Evolutionary conservation across 2,329 filamentous ascomycete species (phyloP).

Genomic region (Trichoderma sp.): DNA sequence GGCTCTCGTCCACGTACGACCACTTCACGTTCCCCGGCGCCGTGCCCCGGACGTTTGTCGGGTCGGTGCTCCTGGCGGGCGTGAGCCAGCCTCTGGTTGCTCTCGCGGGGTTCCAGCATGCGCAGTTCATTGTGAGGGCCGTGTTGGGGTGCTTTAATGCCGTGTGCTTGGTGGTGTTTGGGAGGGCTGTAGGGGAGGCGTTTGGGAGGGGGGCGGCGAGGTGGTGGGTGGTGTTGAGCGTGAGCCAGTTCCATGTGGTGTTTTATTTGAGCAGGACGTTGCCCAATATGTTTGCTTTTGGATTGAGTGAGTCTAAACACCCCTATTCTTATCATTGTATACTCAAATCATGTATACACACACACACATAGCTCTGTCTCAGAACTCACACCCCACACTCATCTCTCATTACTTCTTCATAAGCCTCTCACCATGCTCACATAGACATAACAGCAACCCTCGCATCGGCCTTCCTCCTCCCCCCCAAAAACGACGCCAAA

Average conservation of each 20-base stretch:
- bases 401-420: neutral
- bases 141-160: slow-evolving; percentile 77
- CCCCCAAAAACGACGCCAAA: slow-evolving; percentile 32
- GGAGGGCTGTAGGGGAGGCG: slow-evolving; percentile 57
- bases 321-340: neutral
- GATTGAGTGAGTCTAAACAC: slow-evolving; percentile 61
- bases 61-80: slow-evolving; percentile 71
- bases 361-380: neutral
- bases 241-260: slow-evolving; percentile 85
- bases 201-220: slow-evolving; percentile 67
- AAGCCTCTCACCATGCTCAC: neutral
- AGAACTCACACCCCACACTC: no score
- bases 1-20: slow-evolving; percentile 69
- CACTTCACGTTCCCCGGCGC: slow-evolving; percentile 88
- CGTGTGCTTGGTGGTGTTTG: slow-evolving; percentile 63
- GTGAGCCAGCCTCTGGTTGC: slow-evolving; percentile 64
- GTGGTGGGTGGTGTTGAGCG: slow-evolving; percentile 79
- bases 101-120: slow-evolving; percentile 53
- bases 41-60: slow-evolving; percentile 87
- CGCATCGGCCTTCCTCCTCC: slow-evolving; percentile 52
- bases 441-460: slow-evolving; percentile 56
- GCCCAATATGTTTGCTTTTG: slow-evolving; percentile 96
- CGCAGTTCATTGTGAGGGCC: slow-evolving; percentile 66
- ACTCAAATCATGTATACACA: neutral
- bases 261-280: slow-evolving; percentile 91